A percentile compares a stretch with the other conserved stretches of the same genome.
Conservation (phyloP, 169 alveolate genomes). For the Toxoplasma gondii region DNA sequence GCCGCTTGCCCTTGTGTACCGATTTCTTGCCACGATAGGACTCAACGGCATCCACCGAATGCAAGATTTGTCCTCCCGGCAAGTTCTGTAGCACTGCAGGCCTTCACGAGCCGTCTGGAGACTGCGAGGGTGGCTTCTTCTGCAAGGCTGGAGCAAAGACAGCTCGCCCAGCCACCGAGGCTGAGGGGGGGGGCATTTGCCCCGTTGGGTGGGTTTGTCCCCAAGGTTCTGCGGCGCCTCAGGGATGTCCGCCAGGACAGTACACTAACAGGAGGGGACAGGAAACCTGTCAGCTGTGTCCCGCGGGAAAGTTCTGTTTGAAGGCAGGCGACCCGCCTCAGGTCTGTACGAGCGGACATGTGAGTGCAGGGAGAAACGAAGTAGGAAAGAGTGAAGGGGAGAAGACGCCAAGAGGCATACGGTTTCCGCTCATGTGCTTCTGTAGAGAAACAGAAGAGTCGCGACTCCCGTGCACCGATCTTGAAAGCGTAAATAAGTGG, state of each 20-base stretch:
- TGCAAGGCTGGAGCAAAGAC: constrained; percentile 55
- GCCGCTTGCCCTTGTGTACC: no score
- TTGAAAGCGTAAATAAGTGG: no score
- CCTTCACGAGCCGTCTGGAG: constrained; percentile 61
- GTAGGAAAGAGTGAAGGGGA: neutral
- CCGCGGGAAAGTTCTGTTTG: constrained; percentile 55
- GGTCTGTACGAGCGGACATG: constrained; percentile 32
- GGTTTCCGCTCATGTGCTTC: neutral
- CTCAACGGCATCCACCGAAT: neutral
- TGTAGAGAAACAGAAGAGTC: neutral
- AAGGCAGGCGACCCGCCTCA: constrained; percentile 17
- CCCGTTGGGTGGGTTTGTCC: neutral
- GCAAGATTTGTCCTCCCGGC: constrained; percentile 79
- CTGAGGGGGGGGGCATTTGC: neutral
- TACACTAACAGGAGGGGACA: constrained; percentile 19
- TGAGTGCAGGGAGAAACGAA: neutral
- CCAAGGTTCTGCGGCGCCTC: neutral
- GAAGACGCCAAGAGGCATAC: neutral
- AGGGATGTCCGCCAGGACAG: neutral
- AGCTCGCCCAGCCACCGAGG: neutral
- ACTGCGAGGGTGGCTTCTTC: constrained; percentile 54
- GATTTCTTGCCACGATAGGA: neutral
- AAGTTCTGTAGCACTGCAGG: constrained; percentile 76
- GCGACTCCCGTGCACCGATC: no score
- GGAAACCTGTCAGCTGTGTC: constrained; percentile 46